Conservation (phyloP, 1,284 basidiomycete genomes). For the Fomitopsis schrenkii region DNA sequence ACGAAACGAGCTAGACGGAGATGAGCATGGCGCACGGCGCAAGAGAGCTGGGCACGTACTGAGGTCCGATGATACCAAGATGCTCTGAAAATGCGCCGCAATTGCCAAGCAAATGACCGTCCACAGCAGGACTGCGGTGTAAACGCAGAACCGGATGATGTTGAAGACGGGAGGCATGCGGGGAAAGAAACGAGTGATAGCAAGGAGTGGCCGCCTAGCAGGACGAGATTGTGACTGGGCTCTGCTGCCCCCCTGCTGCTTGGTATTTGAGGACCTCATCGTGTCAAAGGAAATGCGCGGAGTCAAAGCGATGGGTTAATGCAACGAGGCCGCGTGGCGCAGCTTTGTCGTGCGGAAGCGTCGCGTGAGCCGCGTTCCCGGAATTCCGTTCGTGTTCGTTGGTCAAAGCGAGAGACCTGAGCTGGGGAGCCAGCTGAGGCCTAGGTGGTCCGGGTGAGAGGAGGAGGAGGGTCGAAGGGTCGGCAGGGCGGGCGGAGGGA, state of each 20-base stretch:
- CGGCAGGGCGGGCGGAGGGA: not conserved
- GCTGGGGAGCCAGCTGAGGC: conserved; percentile 7
- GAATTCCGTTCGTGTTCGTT: not conserved
- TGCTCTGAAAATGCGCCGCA: conserved; percentile 67
- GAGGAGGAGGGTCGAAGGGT: conserved; percentile 17
- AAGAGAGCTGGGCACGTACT: conserved; percentile 44
- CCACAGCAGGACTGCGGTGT: conserved; percentile 62
- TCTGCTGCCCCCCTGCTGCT: conserved; percentile 16
- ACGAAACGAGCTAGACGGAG: conserved; percentile 66
- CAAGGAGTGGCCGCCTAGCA: conserved; percentile 21
- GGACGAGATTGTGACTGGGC: conserved; percentile 25
- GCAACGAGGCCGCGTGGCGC: conserved; percentile 21
- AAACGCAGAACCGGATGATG: conserved; percentile 57
- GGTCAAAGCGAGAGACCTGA: conserved; percentile 3
- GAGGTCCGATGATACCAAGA: conserved; percentile 70
- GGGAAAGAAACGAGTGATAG: conserved; percentile 21
- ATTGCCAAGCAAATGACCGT: conserved; percentile 72
- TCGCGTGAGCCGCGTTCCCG: conserved; percentile 16
- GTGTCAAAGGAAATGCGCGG: conserved; percentile 5
- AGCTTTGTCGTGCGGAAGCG: conserved; percentile 7
- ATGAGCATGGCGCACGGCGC: conserved; percentile 3
- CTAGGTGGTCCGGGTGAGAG: conserved; percentile 10
- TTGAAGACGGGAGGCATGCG: conserved; percentile 57
- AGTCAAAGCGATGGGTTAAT: conserved; percentile 18
- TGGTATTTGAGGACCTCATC: conserved; percentile 31